Conservation (phyloP, 106 monocot genomes). For the Dendrobium chrysotoxum region DNA sequence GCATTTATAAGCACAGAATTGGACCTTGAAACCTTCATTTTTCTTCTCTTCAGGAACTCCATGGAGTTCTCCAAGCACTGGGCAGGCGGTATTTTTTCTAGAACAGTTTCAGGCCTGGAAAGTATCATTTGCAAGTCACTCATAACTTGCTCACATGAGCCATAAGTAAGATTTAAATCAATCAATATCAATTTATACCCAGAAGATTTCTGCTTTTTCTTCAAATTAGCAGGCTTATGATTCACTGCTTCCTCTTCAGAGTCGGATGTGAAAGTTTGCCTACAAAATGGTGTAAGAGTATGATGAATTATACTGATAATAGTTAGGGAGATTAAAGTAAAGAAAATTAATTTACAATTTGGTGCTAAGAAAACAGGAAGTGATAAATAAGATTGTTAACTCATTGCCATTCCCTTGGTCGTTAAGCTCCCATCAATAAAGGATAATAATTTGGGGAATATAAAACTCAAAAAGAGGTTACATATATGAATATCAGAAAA, state of each 20-base stretch:
- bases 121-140: neutral
- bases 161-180: no score
- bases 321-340: neutral
- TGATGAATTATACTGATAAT: neutral
- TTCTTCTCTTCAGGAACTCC: slow-evolving; percentile 80
- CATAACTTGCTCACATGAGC: no score
- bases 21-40: slow-evolving; percentile 66
- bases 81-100: slow-evolving; percentile 52
- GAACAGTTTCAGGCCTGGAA: slow-evolving; percentile 51
- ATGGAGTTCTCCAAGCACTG: slow-evolving; percentile 51
- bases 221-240: slow-evolving; percentile 30
- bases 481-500: no score
- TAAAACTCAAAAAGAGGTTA: no score
- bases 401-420: no score
- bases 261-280: slow-evolving; percentile 65
- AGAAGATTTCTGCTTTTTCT: slow-evolving; percentile 47
- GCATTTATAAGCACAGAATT: slow-evolving; percentile 58
- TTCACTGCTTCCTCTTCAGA: slow-evolving; percentile 57
- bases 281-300: slow-evolving; percentile 8
- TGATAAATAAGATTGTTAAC: no score
- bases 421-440: no score
- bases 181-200: slow-evolving; percentile 28
- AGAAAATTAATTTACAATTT: neutral
- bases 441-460: no score
- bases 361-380: no score